Base-by-base conservation (phyloP, 2,329 filamentous ascomycete genomes). In the Paecilomyces variotii region DNA sequence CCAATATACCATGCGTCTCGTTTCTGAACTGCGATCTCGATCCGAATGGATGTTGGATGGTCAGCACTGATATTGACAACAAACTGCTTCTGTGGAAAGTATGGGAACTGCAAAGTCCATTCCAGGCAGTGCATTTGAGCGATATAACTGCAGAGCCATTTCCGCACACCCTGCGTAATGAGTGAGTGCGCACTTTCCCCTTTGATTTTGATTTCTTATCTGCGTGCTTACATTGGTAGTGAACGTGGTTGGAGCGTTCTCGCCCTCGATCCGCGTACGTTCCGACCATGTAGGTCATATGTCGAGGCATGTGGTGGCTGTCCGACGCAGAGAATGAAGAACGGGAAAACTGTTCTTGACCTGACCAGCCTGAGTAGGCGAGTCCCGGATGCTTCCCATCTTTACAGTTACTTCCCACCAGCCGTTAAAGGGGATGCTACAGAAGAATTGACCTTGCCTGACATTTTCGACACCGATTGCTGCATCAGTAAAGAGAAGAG, bases 11-110 rank as follows among this genome's bases (percentile, higher is more conserved):
- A 1, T 76, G 76, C 53, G 76, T 87, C 24, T 75, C 78, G 0
- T 87, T 87, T 66, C 78, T 83, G 60, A 86, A 86, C 61, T 83
- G 76, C 39, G 78, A 79, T 14, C 72, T 82, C 49, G 84, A 86
- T 63, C 75, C 78, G 0, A 72, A 78, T 27, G 84, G 81, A 4
- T 73, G 75, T 56, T 86, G 81, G 80, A 77, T 87, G 56, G 68
- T 83, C 28, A 83, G 81, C 57, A 82, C 80, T 10, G 81, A 83
- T 61, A 84, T 87, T 53, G 67, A 75, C 35, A 82, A 83, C 27
- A 70, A 72, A 25, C 72, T 79, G 1, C 68, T 78, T 24, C 64
- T 82, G 4, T 84, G 81, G 80, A 76, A 80, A 10, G 67, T 79
- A 12, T 80, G 78, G 78, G 70, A 75, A 19, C 64, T 61, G 26